Conservation (phyloP, 345 rosid species). For the Turritis glabra region DNA sequence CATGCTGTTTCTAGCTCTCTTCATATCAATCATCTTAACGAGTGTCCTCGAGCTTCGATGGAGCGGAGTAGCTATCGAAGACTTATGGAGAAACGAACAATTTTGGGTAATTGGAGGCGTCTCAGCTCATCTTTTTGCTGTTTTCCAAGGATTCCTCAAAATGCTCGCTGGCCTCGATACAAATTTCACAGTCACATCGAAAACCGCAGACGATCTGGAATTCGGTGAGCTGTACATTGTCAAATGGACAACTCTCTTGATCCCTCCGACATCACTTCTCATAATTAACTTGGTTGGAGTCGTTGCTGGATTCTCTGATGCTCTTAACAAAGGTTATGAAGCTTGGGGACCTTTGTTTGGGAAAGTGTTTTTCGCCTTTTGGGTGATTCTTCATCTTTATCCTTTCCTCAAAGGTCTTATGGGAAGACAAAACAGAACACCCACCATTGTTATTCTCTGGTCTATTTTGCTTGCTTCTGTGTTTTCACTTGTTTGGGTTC, state of each 20-base stretch:
- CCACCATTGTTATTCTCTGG: slow-evolving; percentile 93
- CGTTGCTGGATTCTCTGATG: slow-evolving; percentile 99
- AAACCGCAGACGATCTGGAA: slow-evolving; percentile 84
- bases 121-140: slow-evolving; percentile 94
- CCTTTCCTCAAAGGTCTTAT: slow-evolving; percentile 99
- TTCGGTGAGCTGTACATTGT: slow-evolving; percentile 93
- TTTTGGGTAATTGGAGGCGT: slow-evolving; percentile 99
- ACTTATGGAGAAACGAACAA: slow-evolving; percentile 94
- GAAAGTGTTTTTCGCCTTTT: slow-evolving; percentile 87
- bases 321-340: slow-evolving; percentile 92
- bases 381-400: slow-evolving; percentile 97
- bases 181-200: slow-evolving; percentile 93
- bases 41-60: slow-evolving; percentile 90
- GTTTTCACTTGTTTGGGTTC: slow-evolving; percentile 95
- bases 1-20: slow-evolving; percentile 83
- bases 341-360: slow-evolving; percentile 99
- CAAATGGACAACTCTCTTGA: slow-evolving; percentile 92
- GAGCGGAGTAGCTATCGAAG: slow-evolving; percentile 98
- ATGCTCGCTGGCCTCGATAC: slow-evolving; percentile 94
- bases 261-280: slow-evolving; percentile 89
- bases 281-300: slow-evolving; percentile 90
- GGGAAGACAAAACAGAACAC: slow-evolving; percentile 97
- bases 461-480: slow-evolving; percentile 93
- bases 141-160: slow-evolving; percentile 92
- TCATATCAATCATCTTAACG: slow-evolving; percentile 79